Evolutionary conservation across 2,329 filamentous ascomycete species (phyloP), one percentile per base, ranked within the genome.

Genomic region (Hymenoscyphus infarciens): DNA sequence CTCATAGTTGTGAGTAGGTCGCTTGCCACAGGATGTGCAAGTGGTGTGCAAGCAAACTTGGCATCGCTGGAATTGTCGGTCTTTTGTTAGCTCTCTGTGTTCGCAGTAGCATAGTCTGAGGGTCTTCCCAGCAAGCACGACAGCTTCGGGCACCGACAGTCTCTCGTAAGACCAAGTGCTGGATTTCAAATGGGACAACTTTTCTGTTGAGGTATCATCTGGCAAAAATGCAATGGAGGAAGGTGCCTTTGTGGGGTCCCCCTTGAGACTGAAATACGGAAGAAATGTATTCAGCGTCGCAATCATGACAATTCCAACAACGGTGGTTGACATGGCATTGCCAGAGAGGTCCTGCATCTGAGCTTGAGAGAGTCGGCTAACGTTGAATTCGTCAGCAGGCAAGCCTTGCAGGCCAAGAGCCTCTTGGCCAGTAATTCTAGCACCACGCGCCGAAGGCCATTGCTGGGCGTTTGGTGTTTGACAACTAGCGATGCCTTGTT

Each of bases 301-400:
- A 1, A 91, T 69, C 1, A 90, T 80, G 0, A 83, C 82, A 1
- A 83, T 79, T 2, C 87, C 88, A 10, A 92, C 84, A 0, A 92
- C 87, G 0, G 90, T 89, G 0, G 85, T 85, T 0, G 83, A 86
- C 90, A 94, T 94, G 0, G 90, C 90, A 72, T 95, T 94, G 0
- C 90, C 90, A 1, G 88, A 89, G 1, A 94, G 77, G 66, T 92
- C 85, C 65, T 87, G 84, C 2, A 91, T 77, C 19, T 92, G 78
- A 1, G 76, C 74, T 56, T 87, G 79, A 0, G 80, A 82, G 68
- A 93, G 87, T 8, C 81, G 81, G 0, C 83, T 86, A n/a, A 92
- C 79, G 0, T 85, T 77, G 11, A 93, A 77, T 57, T 82, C 80
- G 60, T 86, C 76, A 1, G 87, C 73, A 0, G 88, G 87, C 57